Evolutionary conservation across 2,329 filamentous ascomycete genomes (phyloP), one percentile per base, ranked within the genome.

Genomic region (Colletotrichum tropicale): DNA sequence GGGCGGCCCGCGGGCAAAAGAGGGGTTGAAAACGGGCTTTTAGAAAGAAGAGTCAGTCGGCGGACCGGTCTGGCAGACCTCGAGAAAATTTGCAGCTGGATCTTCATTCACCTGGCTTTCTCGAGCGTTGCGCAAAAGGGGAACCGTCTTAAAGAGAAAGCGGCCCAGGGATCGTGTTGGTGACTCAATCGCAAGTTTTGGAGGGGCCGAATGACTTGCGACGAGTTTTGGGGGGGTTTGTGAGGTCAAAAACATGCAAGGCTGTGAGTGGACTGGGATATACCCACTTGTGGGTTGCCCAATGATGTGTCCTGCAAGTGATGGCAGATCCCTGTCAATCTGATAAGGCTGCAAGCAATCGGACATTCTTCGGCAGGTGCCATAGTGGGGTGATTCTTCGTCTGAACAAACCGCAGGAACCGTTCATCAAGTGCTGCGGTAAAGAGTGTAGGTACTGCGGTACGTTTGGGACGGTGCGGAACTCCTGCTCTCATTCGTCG

Each of bases 31-130:
- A 75, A 66, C 52, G 74, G 66, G 66, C 62, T 74, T 74, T 66
- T 62, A 71, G 66, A 76, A 74, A 66, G 66, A 76, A 76, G 70
- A 71, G 74, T 76, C 74, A 75, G 66, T 76, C 74, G 74, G 74
- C 43, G 74, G 71, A 72, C 71, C 74, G 74, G 74, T 67, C 74
- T 67, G 71, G 74, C 74, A 73, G 74, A 76, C 74, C 74, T 76
- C 71, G 71, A 75, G 71, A 76, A 75, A 75, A 70, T 71, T 48
- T 70, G 64, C 71, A 75, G 34, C 71, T 70, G 71, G 71, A 75
- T 67, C 58, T 76, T 68, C 74, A 76, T 76, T 76, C 74, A 76
- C 74, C 71, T 76, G 74, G 70, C 74, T 76, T 76, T 69, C 65
- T 69, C 64, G 70, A 38, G 65, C 70, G 55, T 61, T 69, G 64